Evolutionary conservation across 768 basidiomycete species (phyloP).

Genomic region (Amyloporia xantha): DNA sequence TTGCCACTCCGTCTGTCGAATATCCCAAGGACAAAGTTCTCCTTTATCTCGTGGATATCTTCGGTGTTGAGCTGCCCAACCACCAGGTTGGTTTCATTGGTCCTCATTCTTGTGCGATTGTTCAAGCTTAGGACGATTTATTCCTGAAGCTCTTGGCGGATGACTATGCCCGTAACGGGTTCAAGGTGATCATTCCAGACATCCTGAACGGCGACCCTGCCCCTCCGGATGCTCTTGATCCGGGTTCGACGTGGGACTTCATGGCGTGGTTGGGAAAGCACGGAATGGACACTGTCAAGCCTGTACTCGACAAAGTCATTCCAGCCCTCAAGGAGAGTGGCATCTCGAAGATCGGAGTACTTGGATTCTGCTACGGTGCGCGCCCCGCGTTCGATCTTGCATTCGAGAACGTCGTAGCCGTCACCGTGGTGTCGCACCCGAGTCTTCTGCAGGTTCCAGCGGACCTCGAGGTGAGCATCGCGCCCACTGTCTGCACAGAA

Average conservation of each 20-base stretch:
- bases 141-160: slow-evolving; percentile 23
- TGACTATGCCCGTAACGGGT: slow-evolving; percentile 28
- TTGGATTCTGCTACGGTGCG: slow-evolving; percentile 39
- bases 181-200: slow-evolving; percentile 24
- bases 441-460: slow-evolving; percentile 33
- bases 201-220: slow-evolving; percentile 22
- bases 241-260: slow-evolving; percentile 20
- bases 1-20: slow-evolving; percentile 32
- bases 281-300: slow-evolving; percentile 26
- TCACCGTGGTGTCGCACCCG: slow-evolving; percentile 39
- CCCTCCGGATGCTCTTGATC: slow-evolving; percentile 8
- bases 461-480: slow-evolving; percentile 30
- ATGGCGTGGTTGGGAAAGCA: slow-evolving; percentile 31
- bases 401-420: slow-evolving; percentile 2
- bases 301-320: slow-evolving; percentile 32
- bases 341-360: slow-evolving; percentile 33
- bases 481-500: neutral
- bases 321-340: slow-evolving; percentile 31
- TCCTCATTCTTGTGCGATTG: neutral
- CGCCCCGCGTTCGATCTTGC: slow-evolving; percentile 43
- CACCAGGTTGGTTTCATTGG: slow-evolving; percentile 18
- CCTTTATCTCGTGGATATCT: slow-evolving; percentile 35
- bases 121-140: neutral
- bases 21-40: slow-evolving; percentile 36
- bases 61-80: slow-evolving; percentile 30